These are phyloP conservation scores for Ephemerocybe angulata DNA, from an alignment of 768 basidiomycete genomes.

Conservation along the genomic window DNA sequence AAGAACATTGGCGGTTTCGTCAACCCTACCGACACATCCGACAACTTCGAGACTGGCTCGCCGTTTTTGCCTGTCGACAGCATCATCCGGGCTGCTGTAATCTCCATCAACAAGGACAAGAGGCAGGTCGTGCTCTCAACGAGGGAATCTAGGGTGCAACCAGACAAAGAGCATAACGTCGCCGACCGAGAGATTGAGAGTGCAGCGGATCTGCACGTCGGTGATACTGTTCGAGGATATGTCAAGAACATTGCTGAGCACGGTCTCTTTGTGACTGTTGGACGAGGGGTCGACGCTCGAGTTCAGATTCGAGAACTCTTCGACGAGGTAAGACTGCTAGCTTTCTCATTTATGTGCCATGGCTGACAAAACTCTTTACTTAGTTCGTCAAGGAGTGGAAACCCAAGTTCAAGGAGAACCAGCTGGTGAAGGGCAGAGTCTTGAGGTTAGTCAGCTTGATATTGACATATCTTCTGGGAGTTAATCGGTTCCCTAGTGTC, in stretches of 20 bases:
- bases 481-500: conserved; percentile 46
- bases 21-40: conserved; percentile 77
- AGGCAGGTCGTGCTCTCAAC: conserved; percentile 78
- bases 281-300: conserved; percentile 80
- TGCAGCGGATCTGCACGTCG: conserved; percentile 62
- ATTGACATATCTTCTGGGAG: background rate
- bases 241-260: conserved; percentile 84
- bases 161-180: conserved; percentile 44
- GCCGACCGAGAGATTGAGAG: conserved; percentile 67
- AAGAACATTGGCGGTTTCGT: conserved; percentile 69
- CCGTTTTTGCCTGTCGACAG: conserved; percentile 61
- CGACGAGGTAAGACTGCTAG: conserved; percentile 53
- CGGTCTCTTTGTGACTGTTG: conserved; percentile 86
- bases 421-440: conserved; percentile 85
- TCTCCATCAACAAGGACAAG: conserved; percentile 62
- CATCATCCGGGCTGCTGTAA: conserved; percentile 66
- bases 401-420: conserved; percentile 68
- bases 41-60: conserved; percentile 65
- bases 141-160: conserved; percentile 65
- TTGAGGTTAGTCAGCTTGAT: conserved; percentile 47
- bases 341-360: background rate
- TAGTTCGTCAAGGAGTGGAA: conserved; percentile 98
- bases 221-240: conserved; percentile 80
- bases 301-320: conserved; percentile 93
- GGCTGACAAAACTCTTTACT: conserved; percentile 11